Evolutionary conservation across 2,329 filamentous ascomycete species (phyloP), one percentile per base, ranked within the genome.

Genomic region (Colletotrichum tropicicola): DNA sequence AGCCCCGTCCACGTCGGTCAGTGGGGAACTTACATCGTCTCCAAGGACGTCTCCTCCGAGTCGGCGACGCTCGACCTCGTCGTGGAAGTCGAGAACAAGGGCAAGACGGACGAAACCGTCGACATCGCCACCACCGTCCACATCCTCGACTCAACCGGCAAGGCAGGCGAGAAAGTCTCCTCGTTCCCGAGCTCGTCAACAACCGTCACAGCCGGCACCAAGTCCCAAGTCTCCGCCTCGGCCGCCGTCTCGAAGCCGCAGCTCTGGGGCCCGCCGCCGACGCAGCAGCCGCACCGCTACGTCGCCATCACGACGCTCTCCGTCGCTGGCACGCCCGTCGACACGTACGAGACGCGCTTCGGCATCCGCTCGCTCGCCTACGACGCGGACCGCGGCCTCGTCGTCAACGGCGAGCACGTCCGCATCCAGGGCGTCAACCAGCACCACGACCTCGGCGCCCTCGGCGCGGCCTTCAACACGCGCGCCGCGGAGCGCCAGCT

Each of bases 401-500:
- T 77, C 0, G 72, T 87, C 66, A 87, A 87, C 68, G 81, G 79
- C 3, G 69, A 83, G 65, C 69, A 70, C 0, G 70, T 85, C 2
- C 73, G 73, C 8, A 72, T 86, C 13, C 79, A 83, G 44, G 84
- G 85, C 10, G 77, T 79, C 0, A 82, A 81, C 73, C 76, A 86
- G 53, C 85, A 87, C 68, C 83, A 85, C 66, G 83, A 86, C 65
- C 76, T 83, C 1, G 84, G 84, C 2, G 77, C 82, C 0, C 66
- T 87, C 0, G 85, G 84, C 2, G 71, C 81, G 0, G 84, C 84
- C 13, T 86, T 85, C 75, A 83, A 86, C 70, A 39, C 74, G 30
- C 77, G 82, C 3, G 85, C 84, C 0, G 78, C 80, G 0, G 73
- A 83, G 69, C 77, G 84, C 2, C 82, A 87, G 70, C 75, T 86